Evolutionary conservation across 352 stramenopile genomes (phyloP).

Genomic region (Pythium scleroteichum): DNA sequence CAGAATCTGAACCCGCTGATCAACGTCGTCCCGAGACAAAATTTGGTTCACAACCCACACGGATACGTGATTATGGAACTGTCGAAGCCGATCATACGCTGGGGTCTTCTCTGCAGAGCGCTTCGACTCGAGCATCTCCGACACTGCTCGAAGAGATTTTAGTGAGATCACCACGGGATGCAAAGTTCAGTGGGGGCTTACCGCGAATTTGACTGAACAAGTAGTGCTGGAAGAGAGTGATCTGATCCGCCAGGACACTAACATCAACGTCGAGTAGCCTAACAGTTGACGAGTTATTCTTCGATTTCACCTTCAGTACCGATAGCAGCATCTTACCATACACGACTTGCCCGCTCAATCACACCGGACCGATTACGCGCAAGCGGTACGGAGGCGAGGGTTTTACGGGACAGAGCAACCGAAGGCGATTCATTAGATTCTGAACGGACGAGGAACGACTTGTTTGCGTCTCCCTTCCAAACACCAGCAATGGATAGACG

Average conservation of each 20-base stretch:
- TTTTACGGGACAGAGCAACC: constrained; percentile 29
- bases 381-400: constrained; percentile 23
- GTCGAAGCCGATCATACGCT: constrained; percentile 75
- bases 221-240: constrained; percentile 87
- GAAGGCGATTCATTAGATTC: constrained; percentile 40
- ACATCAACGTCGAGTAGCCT: constrained; percentile 80
- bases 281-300: neutral
- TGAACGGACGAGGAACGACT: constrained; percentile 56
- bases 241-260: constrained; percentile 79
- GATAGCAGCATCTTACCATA: constrained; percentile 48
- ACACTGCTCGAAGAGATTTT: constrained; percentile 39
- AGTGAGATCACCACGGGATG: neutral
- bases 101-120: constrained; percentile 76
- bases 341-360: constrained; percentile 32
- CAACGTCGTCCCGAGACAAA: constrained; percentile 67
- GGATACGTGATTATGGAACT: constrained; percentile 87
- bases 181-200: constrained; percentile 11
- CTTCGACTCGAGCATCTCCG: constrained; percentile 76
- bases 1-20: constrained; percentile 79
- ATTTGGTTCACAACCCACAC: constrained; percentile 87
- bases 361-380: constrained; percentile 13
- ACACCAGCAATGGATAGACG: constrained; percentile 76
- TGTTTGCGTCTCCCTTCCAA: constrained; percentile 59
- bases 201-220: constrained; percentile 88
- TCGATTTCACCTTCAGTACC: neutral